phyloP scores from a whole-genome alignment of 805 yeast genomes.

The Candida maltosa region DNA sequence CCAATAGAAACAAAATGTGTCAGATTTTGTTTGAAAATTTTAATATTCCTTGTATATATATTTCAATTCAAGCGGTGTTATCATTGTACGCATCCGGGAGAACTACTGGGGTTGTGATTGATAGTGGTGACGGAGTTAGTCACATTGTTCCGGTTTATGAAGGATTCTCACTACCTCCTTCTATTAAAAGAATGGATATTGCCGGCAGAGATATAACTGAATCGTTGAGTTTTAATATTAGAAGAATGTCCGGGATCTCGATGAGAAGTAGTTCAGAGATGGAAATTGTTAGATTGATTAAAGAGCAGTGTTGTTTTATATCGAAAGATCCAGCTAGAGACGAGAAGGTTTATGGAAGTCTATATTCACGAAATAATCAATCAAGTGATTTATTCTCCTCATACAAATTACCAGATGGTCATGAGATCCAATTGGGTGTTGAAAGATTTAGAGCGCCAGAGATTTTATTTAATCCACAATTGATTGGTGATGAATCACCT shows the following conservation, averaged over 20 bases:
- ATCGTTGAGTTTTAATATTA: slow-evolving; percentile 62
- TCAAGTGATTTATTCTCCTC: slow-evolving; percentile 20
- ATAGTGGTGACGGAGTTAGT: slow-evolving; percentile 91
- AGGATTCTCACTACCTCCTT: slow-evolving; percentile 76
- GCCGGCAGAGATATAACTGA: slow-evolving; percentile 89
- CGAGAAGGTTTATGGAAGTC: slow-evolving; percentile 44
- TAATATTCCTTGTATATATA: slow-evolving; percentile 71
- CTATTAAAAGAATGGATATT: slow-evolving; percentile 70
- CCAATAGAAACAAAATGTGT: slow-evolving; percentile 57
- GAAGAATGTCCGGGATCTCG: slow-evolving; percentile 60
- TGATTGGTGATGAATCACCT: slow-evolving; percentile 70
- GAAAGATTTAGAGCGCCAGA: slow-evolving; percentile 78
- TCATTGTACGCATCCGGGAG: slow-evolving; percentile 84
- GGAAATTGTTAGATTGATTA: slow-evolving; percentile 75
- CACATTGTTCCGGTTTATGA: slow-evolving; percentile 87
- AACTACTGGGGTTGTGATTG: slow-evolving; percentile 87
- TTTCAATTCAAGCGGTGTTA: slow-evolving; percentile 73
- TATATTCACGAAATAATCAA: slow-evolving; percentile 8
- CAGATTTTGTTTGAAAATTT: slow-evolving; percentile 71
- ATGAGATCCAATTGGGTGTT: slow-evolving; percentile 56
- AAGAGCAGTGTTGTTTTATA: slow-evolving; percentile 71
- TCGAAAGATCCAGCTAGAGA: slow-evolving; percentile 55
- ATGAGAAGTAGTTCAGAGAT: slow-evolving; percentile 72
- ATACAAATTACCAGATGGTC: slow-evolving; percentile 84
- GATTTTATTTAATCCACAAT: slow-evolving; percentile 74